Conservation (phyloP, 2,329 filamentous ascomycete species). For the Aspergillus novofumigatus region DNA sequence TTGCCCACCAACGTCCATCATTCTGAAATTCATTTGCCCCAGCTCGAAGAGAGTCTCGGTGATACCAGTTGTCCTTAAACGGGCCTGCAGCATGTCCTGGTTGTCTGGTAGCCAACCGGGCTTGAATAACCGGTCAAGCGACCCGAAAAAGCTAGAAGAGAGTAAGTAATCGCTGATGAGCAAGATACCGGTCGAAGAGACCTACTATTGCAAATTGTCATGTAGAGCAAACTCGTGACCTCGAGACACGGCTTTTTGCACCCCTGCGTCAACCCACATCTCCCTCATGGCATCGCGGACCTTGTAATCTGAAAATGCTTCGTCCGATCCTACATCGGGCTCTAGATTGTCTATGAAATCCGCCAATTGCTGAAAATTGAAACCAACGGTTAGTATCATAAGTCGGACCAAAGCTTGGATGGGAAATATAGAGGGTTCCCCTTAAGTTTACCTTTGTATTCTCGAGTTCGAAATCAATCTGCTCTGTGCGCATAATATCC, state of each 20-base stretch:
- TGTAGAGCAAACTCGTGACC: constrained; percentile 96
- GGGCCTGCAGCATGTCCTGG: constrained; percentile 87
- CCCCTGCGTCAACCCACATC: constrained; percentile 78
- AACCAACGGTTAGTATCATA: not conserved
- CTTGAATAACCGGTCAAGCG: constrained; percentile 70
- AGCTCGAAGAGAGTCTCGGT: constrained; percentile 93
- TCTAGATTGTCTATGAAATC: constrained; percentile 71
- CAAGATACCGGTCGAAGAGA: constrained; percentile 12
- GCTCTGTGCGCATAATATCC: constrained; percentile 84
- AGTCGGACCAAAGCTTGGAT: not conserved
- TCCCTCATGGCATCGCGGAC: constrained; percentile 73
- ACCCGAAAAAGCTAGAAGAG: constrained; percentile 69
- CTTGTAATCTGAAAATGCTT: constrained; percentile 62
- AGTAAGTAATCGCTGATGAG: constrained; percentile 9
- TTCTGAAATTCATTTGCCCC: constrained; percentile 87
- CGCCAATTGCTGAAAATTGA: constrained; percentile 62
- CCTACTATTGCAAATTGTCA: constrained; percentile 91
- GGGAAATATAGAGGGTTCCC: not conserved
- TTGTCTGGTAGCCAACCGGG: constrained; percentile 83
- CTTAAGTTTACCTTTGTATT: constrained; percentile 66
- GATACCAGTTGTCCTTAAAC: constrained; percentile 89
- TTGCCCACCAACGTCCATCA: constrained; percentile 94
- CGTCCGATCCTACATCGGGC: constrained; percentile 72
- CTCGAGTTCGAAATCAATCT: constrained; percentile 71
- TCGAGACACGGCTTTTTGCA: constrained; percentile 82